phyloP scores from a whole-genome alignment of 1,284 basidiomycete species.

The Trametes hirsuta region DNA sequence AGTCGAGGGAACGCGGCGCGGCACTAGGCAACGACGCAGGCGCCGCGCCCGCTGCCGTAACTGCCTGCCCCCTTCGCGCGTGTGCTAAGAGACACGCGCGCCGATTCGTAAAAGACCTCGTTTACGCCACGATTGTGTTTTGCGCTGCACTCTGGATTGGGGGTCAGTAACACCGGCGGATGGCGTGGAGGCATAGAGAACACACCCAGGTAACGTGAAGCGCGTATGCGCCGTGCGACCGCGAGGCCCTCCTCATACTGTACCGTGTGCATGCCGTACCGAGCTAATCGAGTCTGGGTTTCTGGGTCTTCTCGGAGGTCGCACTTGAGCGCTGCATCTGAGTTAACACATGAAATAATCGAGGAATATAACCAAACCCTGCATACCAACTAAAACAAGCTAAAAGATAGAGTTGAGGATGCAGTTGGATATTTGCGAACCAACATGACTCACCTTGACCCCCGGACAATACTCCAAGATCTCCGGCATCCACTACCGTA shows the following conservation, averaged over 20 bases:
- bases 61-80: slow-evolving; percentile 67
- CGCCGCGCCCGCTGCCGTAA: slow-evolving; percentile 33
- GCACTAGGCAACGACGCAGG: slow-evolving; percentile 33
- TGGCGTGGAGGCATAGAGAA: slow-evolving; percentile 11
- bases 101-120: slow-evolving; percentile 91
- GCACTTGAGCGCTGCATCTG: slow-evolving; percentile 84
- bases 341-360: neutral
- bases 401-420: slow-evolving; percentile 32
- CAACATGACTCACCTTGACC: slow-evolving; percentile 69
- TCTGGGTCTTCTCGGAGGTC: slow-evolving; percentile 84
- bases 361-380: too few species aligned
- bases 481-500: slow-evolving; percentile 82
- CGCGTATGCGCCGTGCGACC: slow-evolving; percentile 88
- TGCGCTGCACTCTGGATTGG: slow-evolving; percentile 84
- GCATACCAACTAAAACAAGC: slow-evolving; percentile 82
- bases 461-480: slow-evolving; percentile 90
- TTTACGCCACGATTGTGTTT: slow-evolving; percentile 93
- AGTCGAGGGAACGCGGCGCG: neutral
- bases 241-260: slow-evolving; percentile 90
- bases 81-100: slow-evolving; percentile 79
- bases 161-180: neutral
- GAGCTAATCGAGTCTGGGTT: slow-evolving; percentile 68
- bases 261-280: slow-evolving; percentile 70
- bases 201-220: slow-evolving; percentile 88
- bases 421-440: neutral